These are phyloP conservation scores for Durusdinium trenchii DNA, from an alignment of 73 alveolate genomes.

Conservation along the genomic window DNA sequence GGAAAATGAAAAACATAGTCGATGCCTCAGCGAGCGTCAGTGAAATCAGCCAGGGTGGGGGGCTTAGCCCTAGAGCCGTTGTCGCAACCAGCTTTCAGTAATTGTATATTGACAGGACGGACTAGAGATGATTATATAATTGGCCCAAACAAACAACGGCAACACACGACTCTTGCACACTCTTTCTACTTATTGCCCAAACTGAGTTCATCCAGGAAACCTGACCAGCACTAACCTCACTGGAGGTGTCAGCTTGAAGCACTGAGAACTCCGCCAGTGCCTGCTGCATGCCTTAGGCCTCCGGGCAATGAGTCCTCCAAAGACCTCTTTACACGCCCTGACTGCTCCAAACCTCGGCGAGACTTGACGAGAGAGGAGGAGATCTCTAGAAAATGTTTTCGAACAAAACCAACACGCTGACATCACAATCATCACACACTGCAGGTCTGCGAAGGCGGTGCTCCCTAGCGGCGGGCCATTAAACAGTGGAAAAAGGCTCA, in stretches of 20 bases:
- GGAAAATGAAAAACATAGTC: conserved; percentile 92
- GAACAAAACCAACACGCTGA: not conserved
- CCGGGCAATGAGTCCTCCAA: conserved; percentile 62
- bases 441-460: not conserved
- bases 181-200: no score
- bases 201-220: no score
- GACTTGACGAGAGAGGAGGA: not conserved
- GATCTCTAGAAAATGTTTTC: not conserved
- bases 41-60: not conserved
- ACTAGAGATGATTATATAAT: no score
- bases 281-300: not conserved
- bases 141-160: no score
- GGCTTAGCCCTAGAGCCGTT: not conserved
- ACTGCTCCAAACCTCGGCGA: conserved; percentile 81
- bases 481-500: no score
- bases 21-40: conserved; percentile 38
- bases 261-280: not conserved
- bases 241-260: no score
- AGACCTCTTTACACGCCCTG: conserved; percentile 95
- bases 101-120: no score
- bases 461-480: no score
- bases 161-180: no score
- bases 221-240: no score
- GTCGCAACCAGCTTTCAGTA: no score
- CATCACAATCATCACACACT: not conserved